These are phyloP conservation scores for Oehlia diaphana DNA, from an alignment of 192 early-diverging fungal species.

Conservation along the genomic window DNA sequence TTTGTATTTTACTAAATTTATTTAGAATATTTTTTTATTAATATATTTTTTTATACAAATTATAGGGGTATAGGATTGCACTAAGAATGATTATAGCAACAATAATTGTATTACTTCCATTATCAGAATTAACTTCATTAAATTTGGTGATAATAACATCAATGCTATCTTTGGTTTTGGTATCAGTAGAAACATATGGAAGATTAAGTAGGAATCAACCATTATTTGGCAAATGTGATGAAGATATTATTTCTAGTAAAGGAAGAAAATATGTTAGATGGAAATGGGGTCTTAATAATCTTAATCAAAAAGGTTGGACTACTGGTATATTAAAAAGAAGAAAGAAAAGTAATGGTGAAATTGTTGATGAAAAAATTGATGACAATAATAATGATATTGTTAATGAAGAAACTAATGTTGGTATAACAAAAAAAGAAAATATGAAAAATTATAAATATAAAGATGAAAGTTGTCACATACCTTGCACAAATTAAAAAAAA, in stretches of 20 bases:
- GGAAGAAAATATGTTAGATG: slow-evolving; percentile 18
- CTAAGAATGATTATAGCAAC: slow-evolving; percentile 13
- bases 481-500: no score
- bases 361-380: not conserved
- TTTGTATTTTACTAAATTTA: not conserved
- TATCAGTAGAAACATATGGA: slow-evolving; percentile 30
- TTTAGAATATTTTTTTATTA: not conserved
- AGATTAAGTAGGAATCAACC: slow-evolving; percentile 16
- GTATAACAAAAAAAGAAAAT: no score
- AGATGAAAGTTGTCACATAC: no score
- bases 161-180: slow-evolving; percentile 12
- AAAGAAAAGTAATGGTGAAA: slow-evolving; percentile 1
- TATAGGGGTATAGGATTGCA: slow-evolving; percentile 10
- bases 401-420: no score
- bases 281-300: slow-evolving; percentile 18
- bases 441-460: no score
- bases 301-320: not conserved
- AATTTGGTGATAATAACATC: slow-evolving; percentile 1
- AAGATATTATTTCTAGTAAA: slow-evolving; percentile 13
- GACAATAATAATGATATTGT: no score
- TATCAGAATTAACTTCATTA: slow-evolving; percentile 21
- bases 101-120: slow-evolving; percentile 21
- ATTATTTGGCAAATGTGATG: slow-evolving; percentile 6
- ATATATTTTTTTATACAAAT: not conserved
- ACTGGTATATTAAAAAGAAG: slow-evolving; percentile 18